These are phyloP conservation scores for Lignosus rhinocerotis DNA, from an alignment of 1,284 basidiomycete species.

Conservation along the genomic window DNA sequence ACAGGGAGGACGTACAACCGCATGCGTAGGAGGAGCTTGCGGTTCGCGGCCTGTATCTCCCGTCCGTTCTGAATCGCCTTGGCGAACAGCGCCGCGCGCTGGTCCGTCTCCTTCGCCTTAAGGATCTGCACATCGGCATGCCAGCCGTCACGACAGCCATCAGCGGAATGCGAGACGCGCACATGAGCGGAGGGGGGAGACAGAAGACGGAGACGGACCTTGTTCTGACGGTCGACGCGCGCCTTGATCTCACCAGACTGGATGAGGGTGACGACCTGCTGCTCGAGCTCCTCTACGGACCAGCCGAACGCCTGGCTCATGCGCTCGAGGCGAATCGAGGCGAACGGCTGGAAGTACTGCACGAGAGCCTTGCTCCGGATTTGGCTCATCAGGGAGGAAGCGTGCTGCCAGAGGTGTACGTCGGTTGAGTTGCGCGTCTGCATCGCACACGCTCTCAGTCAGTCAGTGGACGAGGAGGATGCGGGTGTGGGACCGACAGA, in stretches of 20 bases:
- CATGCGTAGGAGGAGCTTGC: conserved; percentile 77
- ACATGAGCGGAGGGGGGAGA: not conserved
- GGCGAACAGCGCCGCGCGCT: conserved; percentile 71
- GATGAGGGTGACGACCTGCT: conserved; percentile 72
- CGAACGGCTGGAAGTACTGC: conserved; percentile 86
- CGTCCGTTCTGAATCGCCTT: conserved; percentile 71
- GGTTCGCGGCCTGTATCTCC: conserved; percentile 69
- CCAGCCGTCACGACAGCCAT: not conserved
- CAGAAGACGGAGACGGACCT: conserved; percentile 43
- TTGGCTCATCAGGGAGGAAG: conserved; percentile 55
- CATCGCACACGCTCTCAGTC: not conserved
- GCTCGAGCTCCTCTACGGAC: conserved; percentile 66
- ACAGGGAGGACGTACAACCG: conserved; percentile 53
- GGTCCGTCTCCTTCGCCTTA: conserved; percentile 72
- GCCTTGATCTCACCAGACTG: conserved; percentile 74
- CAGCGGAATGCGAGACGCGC: not conserved
- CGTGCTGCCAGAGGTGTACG: conserved; percentile 70
- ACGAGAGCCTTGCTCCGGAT: conserved; percentile 75
- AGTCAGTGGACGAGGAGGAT: not conserved
- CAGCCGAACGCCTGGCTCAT: conserved; percentile 86
- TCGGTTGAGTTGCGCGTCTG: conserved; percentile 78
- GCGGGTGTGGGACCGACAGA: conserved; percentile 51
- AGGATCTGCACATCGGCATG: conserved; percentile 53
- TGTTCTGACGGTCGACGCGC: conserved; percentile 79
- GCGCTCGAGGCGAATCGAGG: conserved; percentile 74